A percentile compares a stretch with the other conserved stretches of the same genome.
Evolutionary conservation across 169 alveolate species (phyloP).

Genomic region (Eimeria brunetti): DNA sequence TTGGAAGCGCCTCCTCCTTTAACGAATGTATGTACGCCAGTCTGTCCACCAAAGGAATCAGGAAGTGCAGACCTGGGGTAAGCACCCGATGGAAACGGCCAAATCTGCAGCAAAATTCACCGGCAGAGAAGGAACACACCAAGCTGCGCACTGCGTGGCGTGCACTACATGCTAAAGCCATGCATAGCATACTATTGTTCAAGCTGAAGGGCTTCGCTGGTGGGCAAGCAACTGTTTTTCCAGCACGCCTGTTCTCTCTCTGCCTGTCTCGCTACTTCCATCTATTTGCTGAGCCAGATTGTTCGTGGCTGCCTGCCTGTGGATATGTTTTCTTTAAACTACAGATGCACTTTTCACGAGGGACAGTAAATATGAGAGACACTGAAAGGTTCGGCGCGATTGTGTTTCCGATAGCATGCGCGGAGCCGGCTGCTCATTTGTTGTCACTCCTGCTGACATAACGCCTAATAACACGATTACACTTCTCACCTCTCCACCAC

Average conservation of each 20-base stretch:
- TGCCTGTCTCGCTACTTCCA: not conserved
- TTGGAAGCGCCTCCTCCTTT: constrained; percentile 95
- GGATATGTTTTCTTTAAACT: not conserved
- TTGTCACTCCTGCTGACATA: not conserved
- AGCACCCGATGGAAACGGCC: constrained; percentile 93
- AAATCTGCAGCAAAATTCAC: constrained; percentile 84
- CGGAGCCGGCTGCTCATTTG: not conserved
- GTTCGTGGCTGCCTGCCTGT: not conserved
- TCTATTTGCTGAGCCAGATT: not conserved
- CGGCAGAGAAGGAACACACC: not conserved
- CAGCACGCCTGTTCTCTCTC: not conserved
- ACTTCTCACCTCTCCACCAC: constrained; percentile 90
- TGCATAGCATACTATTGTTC: not conserved
- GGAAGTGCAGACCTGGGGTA: constrained; percentile 94
- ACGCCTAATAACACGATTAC: not conserved
- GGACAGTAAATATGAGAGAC: not conserved
- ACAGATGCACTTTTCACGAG: not conserved
- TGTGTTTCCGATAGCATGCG: not conserved
- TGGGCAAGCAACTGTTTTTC: not conserved
- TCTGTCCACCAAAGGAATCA: constrained; percentile 94
- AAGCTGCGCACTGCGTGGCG: not conserved
- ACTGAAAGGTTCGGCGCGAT: not conserved
- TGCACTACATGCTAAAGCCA: not conserved
- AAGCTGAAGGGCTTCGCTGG: not conserved
- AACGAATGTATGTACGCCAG: constrained; percentile 95